A percentile compares a stretch with the other conserved stretches of the same genome.
Conservation (phyloP, 768 basidiomycete genomes). For the Hericium coralloides region DNA sequence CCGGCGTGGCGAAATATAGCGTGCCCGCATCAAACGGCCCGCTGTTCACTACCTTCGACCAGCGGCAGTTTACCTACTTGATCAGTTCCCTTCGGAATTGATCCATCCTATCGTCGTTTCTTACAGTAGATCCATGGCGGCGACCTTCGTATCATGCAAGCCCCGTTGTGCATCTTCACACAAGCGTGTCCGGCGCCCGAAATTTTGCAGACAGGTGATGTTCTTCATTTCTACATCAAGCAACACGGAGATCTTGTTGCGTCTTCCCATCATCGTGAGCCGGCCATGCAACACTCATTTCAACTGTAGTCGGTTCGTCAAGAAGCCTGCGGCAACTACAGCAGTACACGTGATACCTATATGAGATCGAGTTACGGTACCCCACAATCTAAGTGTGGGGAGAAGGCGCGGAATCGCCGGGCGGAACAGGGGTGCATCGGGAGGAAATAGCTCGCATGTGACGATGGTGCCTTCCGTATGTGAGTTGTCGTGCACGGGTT, state of each 20-base stretch:
- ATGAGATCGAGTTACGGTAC: neutral
- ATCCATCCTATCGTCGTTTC: neutral
- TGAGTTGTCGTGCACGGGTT: conserved; percentile 3
- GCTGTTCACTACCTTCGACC: neutral
- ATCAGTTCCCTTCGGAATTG: too few species aligned
- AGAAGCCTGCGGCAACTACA: neutral
- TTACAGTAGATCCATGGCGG: neutral
- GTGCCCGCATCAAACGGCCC: neutral
- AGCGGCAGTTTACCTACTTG: too few species aligned
- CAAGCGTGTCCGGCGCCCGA: neutral
- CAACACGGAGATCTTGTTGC: too few species aligned
- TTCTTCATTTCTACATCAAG: neutral
- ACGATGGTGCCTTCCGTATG: conserved; percentile 4
- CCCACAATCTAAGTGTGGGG: neutral
- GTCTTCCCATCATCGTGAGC: too few species aligned
- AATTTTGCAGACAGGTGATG: neutral
- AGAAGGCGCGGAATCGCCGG: neutral
- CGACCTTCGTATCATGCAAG: neutral
- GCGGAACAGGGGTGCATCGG: neutral
- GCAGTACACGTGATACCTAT: neutral
- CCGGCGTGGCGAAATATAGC: neutral
- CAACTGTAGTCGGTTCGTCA: neutral
- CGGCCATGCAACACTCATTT: neutral
- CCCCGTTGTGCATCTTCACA: neutral
- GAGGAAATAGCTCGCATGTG: conserved; percentile 3